phyloP scores from a whole-genome alignment of 208 protist genomes.

The Trypanosoma brucei region DNA sequence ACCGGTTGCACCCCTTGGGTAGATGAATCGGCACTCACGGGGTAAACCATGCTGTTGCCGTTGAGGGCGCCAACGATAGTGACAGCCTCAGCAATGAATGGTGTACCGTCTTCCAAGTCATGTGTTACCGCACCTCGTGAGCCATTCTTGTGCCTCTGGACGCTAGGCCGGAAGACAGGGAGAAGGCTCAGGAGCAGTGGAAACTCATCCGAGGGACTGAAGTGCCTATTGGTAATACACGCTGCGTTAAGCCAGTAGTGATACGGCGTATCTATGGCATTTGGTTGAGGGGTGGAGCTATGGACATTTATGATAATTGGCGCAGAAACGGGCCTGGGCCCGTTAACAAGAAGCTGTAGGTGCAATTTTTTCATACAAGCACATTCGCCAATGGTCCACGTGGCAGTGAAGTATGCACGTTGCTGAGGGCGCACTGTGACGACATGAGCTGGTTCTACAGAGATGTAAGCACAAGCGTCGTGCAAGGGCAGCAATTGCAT shows the following conservation, averaged over 20 bases:
- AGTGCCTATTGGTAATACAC: slow-evolving; percentile 69
- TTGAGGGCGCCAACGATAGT: slow-evolving; percentile 76
- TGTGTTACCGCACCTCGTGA: background rate
- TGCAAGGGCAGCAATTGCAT: slow-evolving; percentile 79
- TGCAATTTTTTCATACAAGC: slow-evolving; percentile 65
- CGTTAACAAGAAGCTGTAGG: slow-evolving; percentile 75
- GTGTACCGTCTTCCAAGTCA: background rate
- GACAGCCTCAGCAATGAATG: slow-evolving; percentile 30
- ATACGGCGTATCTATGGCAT: slow-evolving; percentile 58
- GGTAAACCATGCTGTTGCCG: slow-evolving; percentile 51
- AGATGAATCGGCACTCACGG: background rate
- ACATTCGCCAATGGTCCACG: slow-evolving; percentile 49
- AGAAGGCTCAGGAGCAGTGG: slow-evolving; percentile 64
- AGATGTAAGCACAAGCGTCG: slow-evolving; percentile 52
- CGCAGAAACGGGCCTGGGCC: slow-evolving; percentile 57
- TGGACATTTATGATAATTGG: slow-evolving; percentile 77
- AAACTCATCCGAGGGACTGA: slow-evolving; percentile 71
- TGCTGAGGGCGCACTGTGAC: slow-evolving; percentile 85
- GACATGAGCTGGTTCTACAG: slow-evolving; percentile 60
- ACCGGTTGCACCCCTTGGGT: background rate
- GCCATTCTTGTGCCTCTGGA: slow-evolving; percentile 22
- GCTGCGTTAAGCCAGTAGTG: slow-evolving; percentile 89
- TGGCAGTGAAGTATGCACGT: slow-evolving; percentile 82
- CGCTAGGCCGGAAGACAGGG: slow-evolving; percentile 70
- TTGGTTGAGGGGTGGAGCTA: slow-evolving; percentile 55